These are phyloP conservation scores for Lipomyces sp. DNA, from an alignment of 805 yeast genomes.

Conservation along the genomic window DNA sequence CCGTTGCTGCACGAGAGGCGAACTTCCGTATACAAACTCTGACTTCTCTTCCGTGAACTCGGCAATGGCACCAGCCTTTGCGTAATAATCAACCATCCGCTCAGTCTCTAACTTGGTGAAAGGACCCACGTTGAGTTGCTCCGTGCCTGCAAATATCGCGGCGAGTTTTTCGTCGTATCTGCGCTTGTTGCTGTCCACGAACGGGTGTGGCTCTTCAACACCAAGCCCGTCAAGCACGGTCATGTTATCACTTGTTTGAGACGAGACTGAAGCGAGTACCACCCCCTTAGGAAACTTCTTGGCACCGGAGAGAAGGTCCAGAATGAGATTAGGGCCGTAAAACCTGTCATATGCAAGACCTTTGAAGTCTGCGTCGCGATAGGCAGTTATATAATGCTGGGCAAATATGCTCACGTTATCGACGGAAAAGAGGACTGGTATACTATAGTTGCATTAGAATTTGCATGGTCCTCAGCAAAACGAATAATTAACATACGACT, in stretches of 20 bases:
- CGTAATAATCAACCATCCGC: constrained; percentile 26
- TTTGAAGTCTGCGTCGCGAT: constrained; percentile 16
- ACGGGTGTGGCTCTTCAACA: constrained; percentile 14
- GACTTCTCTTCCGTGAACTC: constrained; percentile 6
- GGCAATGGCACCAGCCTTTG: constrained; percentile 19
- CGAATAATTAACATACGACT: background rate
- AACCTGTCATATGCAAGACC: constrained; percentile 17
- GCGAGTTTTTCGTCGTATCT: constrained; percentile 20
- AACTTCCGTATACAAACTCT: constrained; percentile 8
- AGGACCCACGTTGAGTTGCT: constrained; percentile 10
- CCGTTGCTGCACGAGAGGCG: constrained; percentile 1
- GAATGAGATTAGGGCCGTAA: constrained; percentile 16
- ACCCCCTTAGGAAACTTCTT: constrained; percentile 22
- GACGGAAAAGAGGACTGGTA: constrained; percentile 29
- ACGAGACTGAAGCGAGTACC: constrained; percentile 23
- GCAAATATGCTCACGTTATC: constrained; percentile 29
- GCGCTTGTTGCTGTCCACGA: constrained; percentile 3
- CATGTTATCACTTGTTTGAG: constrained; percentile 9
- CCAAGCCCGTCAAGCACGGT: constrained; percentile 21
- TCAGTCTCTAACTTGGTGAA: constrained; percentile 27
- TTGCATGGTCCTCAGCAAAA: background rate
- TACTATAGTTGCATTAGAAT: background rate
- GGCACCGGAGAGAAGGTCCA: constrained; percentile 21
- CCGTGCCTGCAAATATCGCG: constrained; percentile 1
- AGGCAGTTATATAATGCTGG: constrained; percentile 18